Percentiles rank a stretch among this genome's conserved stretches.
These are phyloP conservation scores for Aphanocladium album DNA, from an alignment of 2,329 filamentous ascomycete species.

Conservation along the genomic window DNA sequence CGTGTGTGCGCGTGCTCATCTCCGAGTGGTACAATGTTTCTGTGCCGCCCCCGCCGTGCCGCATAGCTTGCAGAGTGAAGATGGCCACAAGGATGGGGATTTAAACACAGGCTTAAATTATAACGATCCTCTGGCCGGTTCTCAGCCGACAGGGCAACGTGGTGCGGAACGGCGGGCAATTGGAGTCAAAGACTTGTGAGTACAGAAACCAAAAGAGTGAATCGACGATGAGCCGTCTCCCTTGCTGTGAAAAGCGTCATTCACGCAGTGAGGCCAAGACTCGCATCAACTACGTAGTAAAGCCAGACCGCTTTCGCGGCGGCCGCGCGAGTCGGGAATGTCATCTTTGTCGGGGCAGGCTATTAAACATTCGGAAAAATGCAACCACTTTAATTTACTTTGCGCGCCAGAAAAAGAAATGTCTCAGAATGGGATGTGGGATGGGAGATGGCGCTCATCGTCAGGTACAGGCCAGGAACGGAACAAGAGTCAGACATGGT, in stretches of 20 bases:
- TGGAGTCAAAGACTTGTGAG: no score
- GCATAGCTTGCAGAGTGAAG: not conserved
- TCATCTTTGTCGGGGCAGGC: not conserved
- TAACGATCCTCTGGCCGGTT: not conserved
- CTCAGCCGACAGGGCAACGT: not conserved
- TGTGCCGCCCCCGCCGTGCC: not conserved
- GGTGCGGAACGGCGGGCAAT: no score
- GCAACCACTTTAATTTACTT: constrained; percentile 10
- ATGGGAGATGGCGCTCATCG: not conserved
- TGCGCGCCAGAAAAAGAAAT: not conserved
- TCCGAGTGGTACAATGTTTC: not conserved
- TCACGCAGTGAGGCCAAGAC: not conserved
- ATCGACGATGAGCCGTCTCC: not conserved
- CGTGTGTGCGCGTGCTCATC: not conserved
- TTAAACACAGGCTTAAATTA: not conserved
- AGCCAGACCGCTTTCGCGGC: not conserved
- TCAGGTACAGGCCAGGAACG: constrained; percentile 12
- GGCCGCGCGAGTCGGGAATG: not conserved
- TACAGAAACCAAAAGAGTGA: not conserved
- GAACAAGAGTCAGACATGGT: constrained; percentile 4
- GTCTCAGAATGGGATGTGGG: not conserved
- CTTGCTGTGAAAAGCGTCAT: not conserved
- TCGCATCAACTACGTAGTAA: not conserved
- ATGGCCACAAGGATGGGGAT: not conserved
- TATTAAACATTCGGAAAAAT: not conserved